A percentile compares a stretch with the other conserved stretches of the same genome.
Evolutionary conservation across 2,329 filamentous ascomycete genomes (phyloP).

Genomic region (Ophiostoma sp.): DNA sequence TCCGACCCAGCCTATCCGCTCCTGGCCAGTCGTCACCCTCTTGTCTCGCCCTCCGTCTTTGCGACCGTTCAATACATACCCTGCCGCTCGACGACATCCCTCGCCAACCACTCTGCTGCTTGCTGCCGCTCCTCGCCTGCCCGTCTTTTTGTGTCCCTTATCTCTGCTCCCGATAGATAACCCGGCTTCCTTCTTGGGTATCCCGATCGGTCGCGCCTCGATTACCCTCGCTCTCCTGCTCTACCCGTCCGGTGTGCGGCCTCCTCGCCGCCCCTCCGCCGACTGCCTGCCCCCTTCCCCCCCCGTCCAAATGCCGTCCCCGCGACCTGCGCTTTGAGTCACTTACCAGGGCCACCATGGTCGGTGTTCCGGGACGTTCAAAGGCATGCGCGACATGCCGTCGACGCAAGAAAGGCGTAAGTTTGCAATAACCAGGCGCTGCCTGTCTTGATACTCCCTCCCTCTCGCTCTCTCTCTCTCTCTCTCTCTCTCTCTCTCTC

Average conservation of each 20-base stretch:
- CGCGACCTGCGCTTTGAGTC: constrained; percentile 22
- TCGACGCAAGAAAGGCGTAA: constrained; percentile 28
- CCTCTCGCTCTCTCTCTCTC: no score
- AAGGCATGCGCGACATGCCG: constrained; percentile 28
- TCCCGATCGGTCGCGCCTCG: not conserved
- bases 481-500: not conserved
- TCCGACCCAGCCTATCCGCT: not conserved
- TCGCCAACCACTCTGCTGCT: not conserved
- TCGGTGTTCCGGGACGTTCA: constrained; percentile 28
- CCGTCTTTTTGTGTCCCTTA: not conserved
- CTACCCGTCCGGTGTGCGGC: not conserved
- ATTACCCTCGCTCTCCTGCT: not conserved
- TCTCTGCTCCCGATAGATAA: not conserved
- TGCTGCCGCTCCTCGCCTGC: not conserved
- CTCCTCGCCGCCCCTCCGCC: not conserved
- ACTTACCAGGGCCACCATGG: constrained; percentile 23
- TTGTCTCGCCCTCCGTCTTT: not conserved
- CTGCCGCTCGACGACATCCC: not conserved
- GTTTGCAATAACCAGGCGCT: constrained; percentile 5
- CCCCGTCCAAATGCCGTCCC: constrained; percentile 18
- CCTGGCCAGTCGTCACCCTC: not conserved
- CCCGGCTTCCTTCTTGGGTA: not conserved
- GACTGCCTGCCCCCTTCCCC: not conserved
- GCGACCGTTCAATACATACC: not conserved
- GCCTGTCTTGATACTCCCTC: not conserved